Evolutionary conservation across 441 rosid genomes (phyloP).

Genomic region (Isatis lusitanica): DNA sequence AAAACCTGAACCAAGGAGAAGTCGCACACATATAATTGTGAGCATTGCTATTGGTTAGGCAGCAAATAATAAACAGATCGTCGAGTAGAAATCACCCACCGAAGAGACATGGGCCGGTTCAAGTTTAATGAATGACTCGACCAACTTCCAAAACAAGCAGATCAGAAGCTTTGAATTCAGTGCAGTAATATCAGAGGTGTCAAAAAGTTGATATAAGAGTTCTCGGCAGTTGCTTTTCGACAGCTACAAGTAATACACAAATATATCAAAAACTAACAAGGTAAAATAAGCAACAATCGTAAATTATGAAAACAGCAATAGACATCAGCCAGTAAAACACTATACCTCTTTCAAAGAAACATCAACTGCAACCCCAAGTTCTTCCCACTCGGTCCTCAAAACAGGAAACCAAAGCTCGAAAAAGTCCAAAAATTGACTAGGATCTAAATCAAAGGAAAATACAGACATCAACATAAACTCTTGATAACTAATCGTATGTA

Average conservation of each 20-base stretch:
- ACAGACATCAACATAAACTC: constrained; percentile 20
- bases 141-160: constrained; percentile 73
- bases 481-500: constrained; percentile 12
- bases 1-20: constrained; percentile 54
- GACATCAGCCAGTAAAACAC: constrained; percentile 23
- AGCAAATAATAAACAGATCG: constrained; percentile 9
- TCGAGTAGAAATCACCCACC: constrained; percentile 51
- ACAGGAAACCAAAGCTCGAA: constrained; percentile 75
- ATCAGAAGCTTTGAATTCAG: constrained; percentile 57
- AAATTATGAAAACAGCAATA: constrained; percentile 12
- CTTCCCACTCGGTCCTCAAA: constrained; percentile 81
- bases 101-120: constrained; percentile 40
- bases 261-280: constrained; percentile 11
- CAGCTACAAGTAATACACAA: constrained; percentile 49
- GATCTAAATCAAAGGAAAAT: constrained; percentile 46
- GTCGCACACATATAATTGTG: constrained; percentile 17
- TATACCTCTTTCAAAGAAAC: constrained; percentile 59
- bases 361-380: constrained; percentile 43
- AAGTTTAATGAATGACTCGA: constrained; percentile 50
- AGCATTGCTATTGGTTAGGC: constrained; percentile 9
- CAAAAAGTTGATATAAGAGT: constrained; percentile 60
- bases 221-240: constrained; percentile 63
- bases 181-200: constrained; percentile 45
- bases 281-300: background rate
- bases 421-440: constrained; percentile 45